Evolutionary conservation across 305 asterid species (phyloP), one percentile per base, ranked within the genome.

Genomic region (Nicotiana rustica): DNA sequence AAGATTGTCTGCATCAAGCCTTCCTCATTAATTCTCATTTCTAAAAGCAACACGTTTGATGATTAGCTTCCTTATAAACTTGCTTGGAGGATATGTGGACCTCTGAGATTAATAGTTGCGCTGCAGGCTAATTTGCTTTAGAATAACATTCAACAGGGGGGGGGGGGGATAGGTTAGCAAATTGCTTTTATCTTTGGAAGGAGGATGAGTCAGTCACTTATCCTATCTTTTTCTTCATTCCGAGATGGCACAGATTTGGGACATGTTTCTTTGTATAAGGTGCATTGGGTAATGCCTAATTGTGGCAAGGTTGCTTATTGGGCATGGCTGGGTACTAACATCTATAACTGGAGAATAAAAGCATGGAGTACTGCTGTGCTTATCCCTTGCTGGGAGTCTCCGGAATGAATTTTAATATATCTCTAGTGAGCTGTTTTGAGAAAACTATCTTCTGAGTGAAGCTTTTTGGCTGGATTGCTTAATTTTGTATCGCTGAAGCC

Each of bases 61-160:
- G 77, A 68, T 68, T 38, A 68, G 15, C 41, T 36, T 68, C 77
- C 77, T 68, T 68, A 9, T 18, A 68, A n/a, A 17, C 56, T 38
- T 38, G 56, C 77, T 67, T 1, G 44, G 71, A 14, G 71, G 35
- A 31, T 66, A 33, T 14, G 44, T 3, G 44, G 47, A 66, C 17
- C 71, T 66, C 47, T 66, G 71, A 66, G 70, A 41, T 66, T 65
- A 38, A 6, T n/a, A 31, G 70, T 65, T 65, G 44, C 70, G 31
- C 18, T 5, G 73, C 55, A 68, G 76, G 55, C 17, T 35, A 33
- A n/a, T 68, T 68, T 14, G 17, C n/a, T 38, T 38, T 68, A 36
- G 25, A 67, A 35, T 68, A 68, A 36, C 2, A 68, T 36, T 38
- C 31, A 68, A n/a, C 56, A 0, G 15, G 14, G 7, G 25, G 33